Evolutionary conservation across 2,329 filamentous ascomycete species (phyloP).

Genomic region (Cercospora citrullina): DNA sequence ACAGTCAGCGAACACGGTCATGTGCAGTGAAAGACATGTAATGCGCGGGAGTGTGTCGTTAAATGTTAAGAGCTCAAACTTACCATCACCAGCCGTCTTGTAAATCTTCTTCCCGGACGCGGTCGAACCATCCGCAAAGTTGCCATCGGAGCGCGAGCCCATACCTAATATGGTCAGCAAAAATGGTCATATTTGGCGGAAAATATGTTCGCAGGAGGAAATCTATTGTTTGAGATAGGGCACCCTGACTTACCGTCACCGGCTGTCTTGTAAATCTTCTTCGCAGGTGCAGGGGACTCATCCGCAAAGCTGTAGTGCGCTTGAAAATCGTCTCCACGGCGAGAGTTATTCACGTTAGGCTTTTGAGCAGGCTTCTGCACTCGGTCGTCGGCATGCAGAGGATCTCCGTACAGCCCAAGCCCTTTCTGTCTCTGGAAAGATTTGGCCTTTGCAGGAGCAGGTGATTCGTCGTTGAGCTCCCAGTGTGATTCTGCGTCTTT

Average conservation of each 20-base stretch:
- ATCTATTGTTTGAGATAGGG: background rate
- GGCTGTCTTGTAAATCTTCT: constrained; percentile 42
- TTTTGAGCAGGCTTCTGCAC: constrained; percentile 51
- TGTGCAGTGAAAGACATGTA: background rate
- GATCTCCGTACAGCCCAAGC: constrained; percentile 74
- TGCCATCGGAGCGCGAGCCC: constrained; percentile 31
- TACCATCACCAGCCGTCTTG: constrained; percentile 45
- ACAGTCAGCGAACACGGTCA: background rate
- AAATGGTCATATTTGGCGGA: background rate
- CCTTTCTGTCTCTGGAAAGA: constrained; percentile 59
- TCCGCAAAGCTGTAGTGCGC: constrained; percentile 77
- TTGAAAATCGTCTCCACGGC: constrained; percentile 74
- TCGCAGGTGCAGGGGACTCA: constrained; percentile 49
- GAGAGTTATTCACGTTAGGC: constrained; percentile 70
- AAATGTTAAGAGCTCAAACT: background rate
- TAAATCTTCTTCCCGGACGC: constrained; percentile 41
- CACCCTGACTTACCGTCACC: constrained; percentile 39
- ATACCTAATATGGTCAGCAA: background rate
- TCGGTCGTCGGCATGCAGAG: constrained; percentile 51
- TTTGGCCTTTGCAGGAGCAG: constrained; percentile 45
- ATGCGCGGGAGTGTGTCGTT: background rate
- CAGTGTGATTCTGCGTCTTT: constrained; percentile 82
- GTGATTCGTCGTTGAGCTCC: constrained; percentile 73
- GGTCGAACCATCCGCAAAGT: constrained; percentile 66
- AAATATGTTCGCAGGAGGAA: background rate